phyloP scores from a whole-genome alignment of 1,284 basidiomycete genomes.

The Porogramme epimiltina region DNA sequence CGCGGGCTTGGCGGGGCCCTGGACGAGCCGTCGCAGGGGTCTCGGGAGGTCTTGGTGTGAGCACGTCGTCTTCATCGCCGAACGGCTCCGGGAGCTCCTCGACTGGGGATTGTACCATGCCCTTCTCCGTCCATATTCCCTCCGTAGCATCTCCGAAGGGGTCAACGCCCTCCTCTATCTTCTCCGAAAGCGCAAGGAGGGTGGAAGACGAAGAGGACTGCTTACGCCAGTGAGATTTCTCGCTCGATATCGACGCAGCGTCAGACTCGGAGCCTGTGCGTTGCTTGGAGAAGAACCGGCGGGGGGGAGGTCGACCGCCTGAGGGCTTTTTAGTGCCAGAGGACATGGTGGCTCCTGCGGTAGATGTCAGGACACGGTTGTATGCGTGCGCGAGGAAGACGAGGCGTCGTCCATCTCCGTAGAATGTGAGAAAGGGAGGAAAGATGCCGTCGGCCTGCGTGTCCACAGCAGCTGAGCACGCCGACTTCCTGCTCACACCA shows the following conservation, averaged over 20 bases:
- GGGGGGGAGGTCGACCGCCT: constrained; percentile 32
- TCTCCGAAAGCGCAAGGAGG: constrained; percentile 19
- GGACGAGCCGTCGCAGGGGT: constrained; percentile 11
- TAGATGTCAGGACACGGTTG: too few relatives aligned
- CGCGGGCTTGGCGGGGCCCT: constrained; percentile 1
- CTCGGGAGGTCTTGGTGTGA: constrained; percentile 11
- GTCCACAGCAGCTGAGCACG: too few relatives aligned
- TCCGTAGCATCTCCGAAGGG: constrained; percentile 12
- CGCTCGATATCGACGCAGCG: constrained; percentile 14
- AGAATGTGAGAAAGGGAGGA: too few relatives aligned
- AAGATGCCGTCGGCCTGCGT: too few relatives aligned
- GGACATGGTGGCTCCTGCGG: too few relatives aligned
- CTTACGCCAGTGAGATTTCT: constrained; percentile 15
- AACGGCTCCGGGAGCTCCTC: not conserved
- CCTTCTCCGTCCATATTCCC: constrained; percentile 22
- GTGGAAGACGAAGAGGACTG: constrained; percentile 21
- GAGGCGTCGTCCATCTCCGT: too few relatives aligned
- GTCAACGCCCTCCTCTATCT: constrained; percentile 16
- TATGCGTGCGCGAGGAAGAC: too few relatives aligned
- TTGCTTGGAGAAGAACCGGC: constrained; percentile 36
- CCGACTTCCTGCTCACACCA: too few relatives aligned
- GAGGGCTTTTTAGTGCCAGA: constrained; percentile 31
- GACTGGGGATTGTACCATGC: constrained; percentile 19
- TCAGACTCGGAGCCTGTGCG: constrained; percentile 27
- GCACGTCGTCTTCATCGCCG: constrained; percentile 9